Base-by-base conservation (phyloP, 2,329 filamentous ascomycete species). In the Teratosphaeria nubilosa region DNA sequence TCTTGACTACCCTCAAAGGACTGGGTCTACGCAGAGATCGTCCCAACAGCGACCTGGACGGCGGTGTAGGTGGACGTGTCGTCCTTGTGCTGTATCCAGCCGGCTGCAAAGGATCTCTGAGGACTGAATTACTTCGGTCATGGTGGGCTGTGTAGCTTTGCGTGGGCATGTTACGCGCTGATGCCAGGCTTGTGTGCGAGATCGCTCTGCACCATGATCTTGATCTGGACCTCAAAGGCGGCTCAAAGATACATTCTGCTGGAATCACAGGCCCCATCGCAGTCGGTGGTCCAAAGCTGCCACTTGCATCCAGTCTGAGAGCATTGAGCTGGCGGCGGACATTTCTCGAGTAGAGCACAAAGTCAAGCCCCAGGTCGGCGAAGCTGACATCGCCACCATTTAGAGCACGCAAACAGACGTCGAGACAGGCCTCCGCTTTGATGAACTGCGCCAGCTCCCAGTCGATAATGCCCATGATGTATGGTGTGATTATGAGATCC, bases 381-480 rank as follows among this genome's bases (percentile, higher is more conserved):
- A 61, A 63, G 45, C 61, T 59, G 10, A 60, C 45, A 2, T 55
- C 55, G 10, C 58, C 55, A 10, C 34, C 56, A n/a, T 62, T 31
- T 20, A 69, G 51, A 3, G 50, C 51, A 13, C 59, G 50, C 30
- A 68, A 54, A 14, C 60, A 63, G 22, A 61, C 57, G 22, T 63
- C 59, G 25, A 70, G 64, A 57, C 64, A 64, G 24, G 62, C 60
- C 22, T 65, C 55, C 7, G 63, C 62, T 16, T 65, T 61, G 6
- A 59, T 53, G 10, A 62, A 54, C 20, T 66, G 56, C 1, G 62
- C 60, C 20, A 66, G 53, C 50, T 70, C 68, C 54, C 63, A 65
- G 31, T 67, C 60, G 22, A 69, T 57, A 14, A 70, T 56, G 24
- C 66, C 70, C 37, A 68, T 60, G n/a, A 73, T 53, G 54, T 65